Evolutionary conservation across 768 basidiomycete genomes (phyloP), one percentile per base, ranked within the genome.

Genomic region (Symmetrospora coprosmae): DNA sequence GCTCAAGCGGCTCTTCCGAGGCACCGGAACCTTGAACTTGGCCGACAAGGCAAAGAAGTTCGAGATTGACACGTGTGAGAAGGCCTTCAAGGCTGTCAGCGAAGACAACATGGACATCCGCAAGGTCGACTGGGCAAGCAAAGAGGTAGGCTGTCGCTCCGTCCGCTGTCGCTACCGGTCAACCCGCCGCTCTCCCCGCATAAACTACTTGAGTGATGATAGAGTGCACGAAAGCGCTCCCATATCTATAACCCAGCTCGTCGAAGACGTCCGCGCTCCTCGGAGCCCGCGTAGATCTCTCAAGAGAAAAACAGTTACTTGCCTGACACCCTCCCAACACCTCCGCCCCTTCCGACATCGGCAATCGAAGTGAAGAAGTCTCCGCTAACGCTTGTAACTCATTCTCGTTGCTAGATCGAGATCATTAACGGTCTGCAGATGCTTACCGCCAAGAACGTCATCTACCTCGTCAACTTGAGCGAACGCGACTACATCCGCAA

Each of bases 11-110:
- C 70, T 74, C 35, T 81, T 81, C 17, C 79, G 87, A 41, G 75
- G 67, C 27, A 76, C 91, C 25, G 86, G 84, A 7, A 86, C 76
- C 69, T 79, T 71, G 47, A 84, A 82, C 70, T 76, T 99, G 67
- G 90, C 87, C 0, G 92, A 92, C 73, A 94, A 85, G 75, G 89
- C 90, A 19, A 87, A 77, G 77, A 94, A 94, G 76, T 91, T 96
- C 75, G 94, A 97, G 74, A 82, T 92, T 59, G 86, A 84, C 19
- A 84, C 78, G 8, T 80, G 89, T 17, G 86, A 94, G 74, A 91
- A 87, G 75, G 78, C 94, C 33, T 74, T 83, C 62, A 84, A 88
- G 68, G 76, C 80, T 52, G 73, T 99, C 49, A 82, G 79, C 1
- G 83, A 81, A 35, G 87, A 92, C 53, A 77, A 77, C 70, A 89